Evolutionary conservation across 345 rosid species (phyloP), one percentile per base, ranked within the genome.

Genomic region (Eucalyptus decipiens): DNA sequence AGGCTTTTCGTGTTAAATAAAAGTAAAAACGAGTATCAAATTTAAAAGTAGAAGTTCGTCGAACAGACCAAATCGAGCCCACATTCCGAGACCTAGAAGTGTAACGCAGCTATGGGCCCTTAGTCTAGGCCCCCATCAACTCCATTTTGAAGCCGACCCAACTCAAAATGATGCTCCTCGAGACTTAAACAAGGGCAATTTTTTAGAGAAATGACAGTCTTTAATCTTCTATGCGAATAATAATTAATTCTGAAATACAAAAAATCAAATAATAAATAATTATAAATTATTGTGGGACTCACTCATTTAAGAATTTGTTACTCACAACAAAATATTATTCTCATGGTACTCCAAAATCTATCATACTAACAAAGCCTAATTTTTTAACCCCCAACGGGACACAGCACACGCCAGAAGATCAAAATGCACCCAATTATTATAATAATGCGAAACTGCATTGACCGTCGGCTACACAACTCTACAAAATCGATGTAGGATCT

Each of bases 221-320:
- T 8, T 4, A 52, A 52, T 52, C 58, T 21, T 21, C 26, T 4
- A 2, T 1, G n/a, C 21, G 1, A 52, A 2, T 52, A 52, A 52
- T 21, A 52, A 52, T 52, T 0, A 3, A 52, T 52, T 52, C 1
- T 21, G 58, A 52, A 5, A 52, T 21, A 21, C 11, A 21, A 52
- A 52, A 52, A 8, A 52, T 52, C 26, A 52, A 21, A 52, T 52
- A 52, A 21, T 52, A 21, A 52, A 8, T 52, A 4, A 1, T 52
- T 52, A 19, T 0, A 52, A 52, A 52, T 52, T 21, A 21, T 52
- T 52, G 3, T 52, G 26, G 0, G 2, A 4, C 11, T 0, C 0
- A 52, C 5, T 19, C 1, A 0, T 21, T 52, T 1, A 52, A 52
- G 1, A 52, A 8, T 52, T 52, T 52, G 5, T 52, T 1, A 2